Percentiles rank a stretch among this genome's conserved stretches.
Conservation (phyloP, 306 rosid genomes). For the Geum urbanum region DNA sequence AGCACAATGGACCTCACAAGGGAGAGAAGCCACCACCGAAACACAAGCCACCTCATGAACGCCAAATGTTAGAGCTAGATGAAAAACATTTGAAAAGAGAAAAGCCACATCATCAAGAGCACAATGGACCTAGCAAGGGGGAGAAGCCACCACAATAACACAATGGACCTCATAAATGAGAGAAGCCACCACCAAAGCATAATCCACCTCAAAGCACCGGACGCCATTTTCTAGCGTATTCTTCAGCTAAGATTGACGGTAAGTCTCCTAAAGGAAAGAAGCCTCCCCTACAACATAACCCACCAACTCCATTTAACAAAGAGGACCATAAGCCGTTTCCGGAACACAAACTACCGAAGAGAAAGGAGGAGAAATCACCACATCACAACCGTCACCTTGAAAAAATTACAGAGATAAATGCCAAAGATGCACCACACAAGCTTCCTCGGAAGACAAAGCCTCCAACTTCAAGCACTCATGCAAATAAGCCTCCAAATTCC, state of each 20-base stretch:
- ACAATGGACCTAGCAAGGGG: not conserved
- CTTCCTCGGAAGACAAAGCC: constrained; percentile 13
- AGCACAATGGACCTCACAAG: not conserved
- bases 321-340: constrained; percentile 10
- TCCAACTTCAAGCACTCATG: not conserved
- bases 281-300: constrained; percentile 8
- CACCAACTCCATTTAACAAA: constrained; percentile 1
- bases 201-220: constrained; percentile 1
- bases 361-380: constrained; percentile 1
- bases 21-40: not conserved
- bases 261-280: constrained; percentile 9
- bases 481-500: not conserved
- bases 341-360: not conserved
- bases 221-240: not conserved
- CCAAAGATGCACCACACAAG: not conserved
- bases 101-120: not conserved
- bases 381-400: constrained; percentile 3
- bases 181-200: constrained; percentile 12
- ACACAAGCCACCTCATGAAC: constrained; percentile 4
- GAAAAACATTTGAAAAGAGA: not conserved
- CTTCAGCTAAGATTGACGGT: not conserved
- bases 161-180: not conserved
- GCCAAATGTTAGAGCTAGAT: not conserved
- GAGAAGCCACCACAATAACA: not conserved
- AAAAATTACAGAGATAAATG: not conserved